These are phyloP conservation scores for Puccinellia tenuiflora DNA, from an alignment of 176 grass and related monocot genomes.

Conservation along the genomic window DNA sequence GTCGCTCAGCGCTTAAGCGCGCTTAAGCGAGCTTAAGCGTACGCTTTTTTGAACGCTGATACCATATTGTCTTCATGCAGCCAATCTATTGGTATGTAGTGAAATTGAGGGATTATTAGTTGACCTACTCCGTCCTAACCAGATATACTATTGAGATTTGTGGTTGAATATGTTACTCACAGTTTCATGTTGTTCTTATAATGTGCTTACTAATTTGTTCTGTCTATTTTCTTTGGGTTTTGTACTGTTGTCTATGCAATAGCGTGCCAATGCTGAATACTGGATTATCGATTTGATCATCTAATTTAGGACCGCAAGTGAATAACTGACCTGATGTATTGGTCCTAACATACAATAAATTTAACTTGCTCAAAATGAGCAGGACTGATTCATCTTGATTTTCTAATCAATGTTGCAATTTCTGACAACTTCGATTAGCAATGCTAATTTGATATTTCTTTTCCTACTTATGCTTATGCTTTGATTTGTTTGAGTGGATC, in stretches of 20 bases:
- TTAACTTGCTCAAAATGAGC: not conserved
- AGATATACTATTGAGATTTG: not conserved
- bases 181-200: not conserved
- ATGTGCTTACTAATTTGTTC: not conserved
- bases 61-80: not conserved
- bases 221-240: not conserved
- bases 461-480: not conserved
- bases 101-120: not conserved
- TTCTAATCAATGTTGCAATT: slow-evolving; percentile 10
- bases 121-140: not conserved
- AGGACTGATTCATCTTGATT: not conserved
- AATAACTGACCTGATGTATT: not conserved
- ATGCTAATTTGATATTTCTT: not conserved
- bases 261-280: not conserved
- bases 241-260: slow-evolving; percentile 8
- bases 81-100: not conserved
- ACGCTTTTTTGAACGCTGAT: no score
- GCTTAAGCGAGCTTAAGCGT: no score
- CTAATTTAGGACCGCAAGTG: not conserved
- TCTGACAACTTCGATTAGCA: not conserved
- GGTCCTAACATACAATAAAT: not conserved
- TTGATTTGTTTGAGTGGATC: not conserved
- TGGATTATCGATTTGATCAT: not conserved
- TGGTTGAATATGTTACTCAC: not conserved
- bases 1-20: no score